Evolutionary conservation across 2,329 filamentous ascomycete genomes (phyloP).

Genomic region (Fusarium staphyleae): DNA sequence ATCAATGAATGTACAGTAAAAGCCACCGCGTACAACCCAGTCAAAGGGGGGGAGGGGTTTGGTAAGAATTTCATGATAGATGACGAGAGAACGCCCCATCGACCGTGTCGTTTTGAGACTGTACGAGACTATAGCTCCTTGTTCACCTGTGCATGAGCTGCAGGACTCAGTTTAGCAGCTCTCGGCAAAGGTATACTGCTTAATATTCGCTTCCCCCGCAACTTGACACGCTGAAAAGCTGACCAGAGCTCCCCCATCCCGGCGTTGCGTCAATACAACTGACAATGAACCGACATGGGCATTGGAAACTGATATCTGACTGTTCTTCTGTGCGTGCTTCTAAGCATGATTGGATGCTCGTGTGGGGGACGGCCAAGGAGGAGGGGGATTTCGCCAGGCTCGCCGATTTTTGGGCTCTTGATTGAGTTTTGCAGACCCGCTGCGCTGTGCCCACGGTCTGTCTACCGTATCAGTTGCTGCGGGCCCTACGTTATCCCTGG

Average conservation of each 20-base stretch:
- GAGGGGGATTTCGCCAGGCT: conserved; percentile 13
- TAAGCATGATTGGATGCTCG: conserved; percentile 27
- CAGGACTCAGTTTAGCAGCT: conserved; percentile 11
- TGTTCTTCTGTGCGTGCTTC: conserved; percentile 12
- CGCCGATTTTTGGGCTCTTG: conserved; percentile 1
- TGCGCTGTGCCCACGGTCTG: background rate
- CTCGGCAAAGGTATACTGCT: conserved; percentile 5
- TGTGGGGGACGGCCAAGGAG: conserved; percentile 25
- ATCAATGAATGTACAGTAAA: conserved; percentile 3
- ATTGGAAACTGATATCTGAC: conserved; percentile 42
- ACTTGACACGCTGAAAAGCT: conserved; percentile 13
- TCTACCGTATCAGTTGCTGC: conserved; percentile 3
- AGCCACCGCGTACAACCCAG: conserved; percentile 1
- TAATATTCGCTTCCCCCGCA: conserved; percentile 34
- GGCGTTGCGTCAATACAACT: conserved; percentile 24
- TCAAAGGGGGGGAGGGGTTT: conserved; percentile 1
- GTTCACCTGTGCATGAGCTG: conserved; percentile 22
- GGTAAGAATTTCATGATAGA: conserved; percentile 4
- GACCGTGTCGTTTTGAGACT: background rate
- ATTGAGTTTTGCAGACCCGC: conserved; percentile 11
- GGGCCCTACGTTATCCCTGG: background rate
- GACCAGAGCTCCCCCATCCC: conserved; percentile 7
- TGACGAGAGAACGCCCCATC: background rate
- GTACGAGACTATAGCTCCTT: conserved; percentile 5
- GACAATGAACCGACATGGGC: conserved; percentile 21